These are phyloP conservation scores for Vigna trinervia DNA, from an alignment of 306 rosid genomes.

Conservation along the genomic window DNA sequence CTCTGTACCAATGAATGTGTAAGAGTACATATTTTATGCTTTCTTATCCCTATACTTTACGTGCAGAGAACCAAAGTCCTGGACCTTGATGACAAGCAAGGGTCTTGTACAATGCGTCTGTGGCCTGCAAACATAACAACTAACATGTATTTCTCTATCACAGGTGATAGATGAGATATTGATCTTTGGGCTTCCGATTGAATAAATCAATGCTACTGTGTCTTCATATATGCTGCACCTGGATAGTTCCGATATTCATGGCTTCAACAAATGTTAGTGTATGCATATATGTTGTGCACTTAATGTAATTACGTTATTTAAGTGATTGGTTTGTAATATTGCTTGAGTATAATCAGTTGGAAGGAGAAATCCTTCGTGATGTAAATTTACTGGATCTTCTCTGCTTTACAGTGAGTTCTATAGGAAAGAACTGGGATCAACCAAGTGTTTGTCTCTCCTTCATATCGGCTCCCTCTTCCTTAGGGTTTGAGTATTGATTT, in stretches of 20 bases:
- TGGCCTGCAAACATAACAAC: constrained; percentile 38
- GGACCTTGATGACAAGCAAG: constrained; percentile 45
- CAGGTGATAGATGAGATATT: constrained; percentile 32
- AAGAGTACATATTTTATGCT: background rate
- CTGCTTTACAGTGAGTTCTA: constrained; percentile 44
- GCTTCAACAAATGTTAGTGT: constrained; percentile 4
- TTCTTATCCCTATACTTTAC: constrained; percentile 15
- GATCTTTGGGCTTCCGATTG: constrained; percentile 30
- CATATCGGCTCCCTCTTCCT: background rate
- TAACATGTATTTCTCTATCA: constrained; percentile 17
- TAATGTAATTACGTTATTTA: constrained; percentile 37
- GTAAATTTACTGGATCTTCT: constrained; percentile 48
- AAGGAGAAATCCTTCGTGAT: constrained; percentile 58
- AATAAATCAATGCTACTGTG: constrained; percentile 20
- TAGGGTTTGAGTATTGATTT: constrained; percentile 1
- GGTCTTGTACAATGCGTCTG: constrained; percentile 13
- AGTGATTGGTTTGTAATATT: constrained; percentile 37
- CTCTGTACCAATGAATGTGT: background rate
- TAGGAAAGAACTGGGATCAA: background rate
- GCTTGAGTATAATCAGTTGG: constrained; percentile 53
- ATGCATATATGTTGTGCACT: constrained; percentile 14
- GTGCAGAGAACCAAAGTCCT: constrained; percentile 55
- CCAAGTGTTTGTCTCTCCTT: background rate
- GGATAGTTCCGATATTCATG: constrained; percentile 4
- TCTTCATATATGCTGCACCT: constrained; percentile 40